Evolutionary conservation across 2,329 filamentous ascomycete species (phyloP).

Genomic region (Hypoxylon sp.): DNA sequence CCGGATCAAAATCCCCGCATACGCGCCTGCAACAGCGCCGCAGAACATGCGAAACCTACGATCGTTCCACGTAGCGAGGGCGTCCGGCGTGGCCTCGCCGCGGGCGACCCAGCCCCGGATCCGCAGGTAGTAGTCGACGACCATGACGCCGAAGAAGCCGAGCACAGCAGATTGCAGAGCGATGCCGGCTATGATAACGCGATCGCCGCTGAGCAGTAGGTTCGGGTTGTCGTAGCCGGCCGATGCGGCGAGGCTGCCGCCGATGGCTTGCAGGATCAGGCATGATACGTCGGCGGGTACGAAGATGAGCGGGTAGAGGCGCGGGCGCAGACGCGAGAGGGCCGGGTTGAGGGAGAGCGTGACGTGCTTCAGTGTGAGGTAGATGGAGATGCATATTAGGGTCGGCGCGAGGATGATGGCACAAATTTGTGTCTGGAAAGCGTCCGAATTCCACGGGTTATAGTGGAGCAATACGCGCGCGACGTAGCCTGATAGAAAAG

Average conservation of each 20-base stretch:
- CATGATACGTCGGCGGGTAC: slow-evolving; percentile 72
- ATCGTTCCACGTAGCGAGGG: slow-evolving; percentile 60
- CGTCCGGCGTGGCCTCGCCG: slow-evolving; percentile 51
- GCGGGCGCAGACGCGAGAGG: slow-evolving; percentile 67
- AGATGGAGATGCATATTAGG: slow-evolving; percentile 74
- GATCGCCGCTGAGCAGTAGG: slow-evolving; percentile 64
- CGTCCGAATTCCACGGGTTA: slow-evolving; percentile 68
- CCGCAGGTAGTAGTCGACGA: slow-evolving; percentile 63
- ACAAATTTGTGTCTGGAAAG: slow-evolving; percentile 73
- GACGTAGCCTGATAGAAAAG: slow-evolving; percentile 63
- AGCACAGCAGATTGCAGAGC: slow-evolving; percentile 68
- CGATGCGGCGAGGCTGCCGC: slow-evolving; percentile 69
- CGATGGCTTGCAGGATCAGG: slow-evolving; percentile 71
- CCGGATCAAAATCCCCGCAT: slow-evolving; percentile 63
- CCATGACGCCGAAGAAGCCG: slow-evolving; percentile 61
- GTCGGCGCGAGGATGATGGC: slow-evolving; percentile 73
- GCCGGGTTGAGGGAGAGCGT: slow-evolving; percentile 64
- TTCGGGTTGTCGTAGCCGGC: slow-evolving; percentile 59
- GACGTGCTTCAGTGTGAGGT: slow-evolving; percentile 75
- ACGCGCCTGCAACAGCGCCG: slow-evolving; percentile 63
- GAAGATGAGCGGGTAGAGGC: slow-evolving; percentile 70
- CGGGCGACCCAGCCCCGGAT: slow-evolving; percentile 58
- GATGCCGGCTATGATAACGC: slow-evolving; percentile 68
- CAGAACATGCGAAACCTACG: slow-evolving; percentile 61
- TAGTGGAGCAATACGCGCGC: slow-evolving; percentile 65